phyloP scores from a whole-genome alignment of 2,329 filamentous ascomycete species.

The Sporothrix luriei region DNA sequence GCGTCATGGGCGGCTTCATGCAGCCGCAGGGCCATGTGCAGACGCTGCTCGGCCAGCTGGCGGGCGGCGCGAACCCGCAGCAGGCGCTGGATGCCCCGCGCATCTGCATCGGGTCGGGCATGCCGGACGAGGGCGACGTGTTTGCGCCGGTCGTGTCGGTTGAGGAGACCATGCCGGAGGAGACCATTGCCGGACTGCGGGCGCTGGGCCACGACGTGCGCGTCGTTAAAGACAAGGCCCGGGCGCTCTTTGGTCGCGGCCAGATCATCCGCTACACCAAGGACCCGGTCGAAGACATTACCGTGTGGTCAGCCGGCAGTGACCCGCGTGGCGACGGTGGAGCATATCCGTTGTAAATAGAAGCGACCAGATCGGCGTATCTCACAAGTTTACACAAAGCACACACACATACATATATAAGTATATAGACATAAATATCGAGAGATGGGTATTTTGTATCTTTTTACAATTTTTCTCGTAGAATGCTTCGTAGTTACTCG shows the following conservation, averaged over 20 bases:
- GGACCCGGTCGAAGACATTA: conserved; percentile 67
- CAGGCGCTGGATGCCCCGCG: conserved; percentile 86
- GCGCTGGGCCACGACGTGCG: conserved; percentile 72
- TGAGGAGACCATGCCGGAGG: conserved; percentile 76
- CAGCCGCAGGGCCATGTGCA: conserved; percentile 97
- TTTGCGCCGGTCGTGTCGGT: conserved; percentile 70
- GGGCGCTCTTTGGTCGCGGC: conserved; percentile 78
- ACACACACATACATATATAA: not conserved
- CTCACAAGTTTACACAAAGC: not conserved
- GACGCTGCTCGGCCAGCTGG: conserved; percentile 84
- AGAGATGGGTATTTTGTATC: conserved; percentile 25
- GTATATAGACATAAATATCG: no score
- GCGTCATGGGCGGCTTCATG: conserved; percentile 98
- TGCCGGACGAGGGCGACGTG: conserved; percentile 62
- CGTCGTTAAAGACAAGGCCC: conserved; percentile 65
- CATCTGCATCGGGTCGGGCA: conserved; percentile 80
- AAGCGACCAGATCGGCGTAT: no score
- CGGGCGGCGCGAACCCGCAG: conserved; percentile 80
- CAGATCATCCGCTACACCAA: conserved; percentile 80
- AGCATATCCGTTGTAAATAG: conserved; percentile 56
- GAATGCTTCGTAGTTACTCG: not conserved
- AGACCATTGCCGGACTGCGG: conserved; percentile 67
- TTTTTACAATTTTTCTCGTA: conserved; percentile 3
- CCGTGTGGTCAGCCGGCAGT: conserved; percentile 85
- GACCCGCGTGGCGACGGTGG: conserved; percentile 83